phyloP scores from a whole-genome alignment of 495 filamentous ascomycete species.

The Margaritispora aquatica region DNA sequence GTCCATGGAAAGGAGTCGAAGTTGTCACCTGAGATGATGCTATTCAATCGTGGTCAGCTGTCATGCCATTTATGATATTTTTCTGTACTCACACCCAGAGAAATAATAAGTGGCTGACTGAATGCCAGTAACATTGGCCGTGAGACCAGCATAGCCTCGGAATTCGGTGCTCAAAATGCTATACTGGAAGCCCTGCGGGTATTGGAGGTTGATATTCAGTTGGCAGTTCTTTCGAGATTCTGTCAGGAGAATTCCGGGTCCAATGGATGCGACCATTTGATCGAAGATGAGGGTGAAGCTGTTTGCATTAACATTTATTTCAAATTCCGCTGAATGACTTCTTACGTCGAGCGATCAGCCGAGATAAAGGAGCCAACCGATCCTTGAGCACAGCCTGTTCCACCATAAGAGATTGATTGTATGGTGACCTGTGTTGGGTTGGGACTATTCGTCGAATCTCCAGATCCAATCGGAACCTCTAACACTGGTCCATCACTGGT shows the following conservation, averaged over 20 bases:
- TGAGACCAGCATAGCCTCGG: slow-evolving; percentile 40
- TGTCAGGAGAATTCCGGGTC: slow-evolving; percentile 29
- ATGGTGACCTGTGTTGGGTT: slow-evolving; percentile 28
- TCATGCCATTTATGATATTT: not conserved
- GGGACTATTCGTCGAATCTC: slow-evolving; percentile 1
- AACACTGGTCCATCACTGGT: not conserved
- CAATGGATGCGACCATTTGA: slow-evolving; percentile 39
- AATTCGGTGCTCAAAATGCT: slow-evolving; percentile 45
- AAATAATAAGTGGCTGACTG: slow-evolving; percentile 48
- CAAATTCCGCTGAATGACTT: not conserved
- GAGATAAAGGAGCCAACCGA: slow-evolving; percentile 35
- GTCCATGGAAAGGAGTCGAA: slow-evolving; percentile 31
- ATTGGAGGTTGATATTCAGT: slow-evolving; percentile 42
- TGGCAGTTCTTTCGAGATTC: slow-evolving; percentile 45
- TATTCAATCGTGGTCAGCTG: not conserved
- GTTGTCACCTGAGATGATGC: slow-evolving; percentile 29
- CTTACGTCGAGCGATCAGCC: slow-evolving; percentile 27
- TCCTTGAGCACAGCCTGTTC: slow-evolving; percentile 42
- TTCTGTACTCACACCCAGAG: slow-evolving; percentile 29
- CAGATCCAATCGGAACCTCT: not conserved
- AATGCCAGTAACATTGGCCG: slow-evolving; percentile 36
- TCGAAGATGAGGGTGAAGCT: slow-evolving; percentile 43
- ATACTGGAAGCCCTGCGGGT: slow-evolving; percentile 46
- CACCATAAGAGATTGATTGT: slow-evolving; percentile 38
- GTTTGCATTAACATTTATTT: slow-evolving; percentile 3